Evolutionary conservation across 371 early-diverging fungal species (phyloP).

Genomic region (Blakeslea trispora): DNA sequence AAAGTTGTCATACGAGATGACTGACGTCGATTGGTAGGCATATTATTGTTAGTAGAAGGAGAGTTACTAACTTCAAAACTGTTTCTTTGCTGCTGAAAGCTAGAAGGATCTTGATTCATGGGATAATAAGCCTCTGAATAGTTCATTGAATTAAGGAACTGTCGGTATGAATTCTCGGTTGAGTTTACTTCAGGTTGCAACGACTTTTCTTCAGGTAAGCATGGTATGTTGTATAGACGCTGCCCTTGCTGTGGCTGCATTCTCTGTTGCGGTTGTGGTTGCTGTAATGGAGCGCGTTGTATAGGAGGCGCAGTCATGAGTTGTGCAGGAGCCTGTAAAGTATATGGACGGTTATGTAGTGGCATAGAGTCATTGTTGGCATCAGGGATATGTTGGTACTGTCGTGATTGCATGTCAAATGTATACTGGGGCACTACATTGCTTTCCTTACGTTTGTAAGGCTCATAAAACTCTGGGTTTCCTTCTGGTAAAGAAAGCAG

Average conservation of each 20-base stretch:
- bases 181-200: background rate
- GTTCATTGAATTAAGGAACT: background rate
- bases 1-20: background rate
- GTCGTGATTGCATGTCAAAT: too few species aligned
- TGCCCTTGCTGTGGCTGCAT: background rate
- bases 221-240: background rate
- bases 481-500: slow-evolving; percentile 16
- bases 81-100: background rate
- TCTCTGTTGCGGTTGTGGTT: too few species aligned
- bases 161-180: background rate
- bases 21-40: background rate
- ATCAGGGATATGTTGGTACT: too few species aligned
- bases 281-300: background rate
- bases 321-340: background rate
- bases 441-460: background rate
- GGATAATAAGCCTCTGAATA: background rate
- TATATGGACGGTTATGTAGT: background rate
- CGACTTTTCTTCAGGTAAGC: background rate
- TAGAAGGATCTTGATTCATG: background rate
- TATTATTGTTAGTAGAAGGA: too few species aligned
- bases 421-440: background rate
- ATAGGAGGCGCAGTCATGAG: background rate
- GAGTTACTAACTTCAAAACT: background rate
- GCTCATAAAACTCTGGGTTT: background rate
- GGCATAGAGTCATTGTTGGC: background rate